Base-by-base conservation (phyloP, 2,329 filamentous ascomycete species). In the Pestalotiopsis sp. region DNA sequence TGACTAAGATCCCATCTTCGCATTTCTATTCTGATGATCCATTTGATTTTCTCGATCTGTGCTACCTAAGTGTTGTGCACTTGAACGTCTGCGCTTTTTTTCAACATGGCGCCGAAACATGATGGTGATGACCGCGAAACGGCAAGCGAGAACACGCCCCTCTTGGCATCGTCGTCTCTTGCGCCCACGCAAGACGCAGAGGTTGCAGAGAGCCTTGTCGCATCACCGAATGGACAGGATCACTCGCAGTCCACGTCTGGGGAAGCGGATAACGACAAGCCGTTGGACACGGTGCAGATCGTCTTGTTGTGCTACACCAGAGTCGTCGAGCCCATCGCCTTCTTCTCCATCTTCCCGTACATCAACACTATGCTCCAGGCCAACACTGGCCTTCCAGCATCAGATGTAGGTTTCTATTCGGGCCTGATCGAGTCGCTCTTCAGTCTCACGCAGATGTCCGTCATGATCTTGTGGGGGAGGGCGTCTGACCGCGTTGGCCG, bases 341-440 rank as follows among this genome's bases (percentile, higher is more conserved):
- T 93, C 82, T 95, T 95, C 82, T 89, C 86, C 77, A 93, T 95
- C 77, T 92, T 95, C 74, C 92, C 93, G 0, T 95, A 92, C 80
- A 87, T 96, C 79, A 93, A 90, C 75, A 84, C 91, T 75, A 95
- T 95, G 93, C 89, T 93, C 49, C 83, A 88, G 78, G 83, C 87
- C 68, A 91, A 90, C 69, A 92, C 92, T 11, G 75, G 83, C 12
- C 80, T 95, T 2, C 78, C 84, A 1, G 82, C 88, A 59, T 81
- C 86, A n/a, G 90, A 94, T 77, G 89, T 94, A 3, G 93, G 93
- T 2, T 95, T 95, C 81, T 95, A 94, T 82, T 89, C 86, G 68
- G 93, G 93, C 2, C 81, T 94, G 13, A 94, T 95, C 76, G 90
- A 91, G 81, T 88, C 88, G 56, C 80, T 94, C 38, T 95, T 95